A percentile compares a stretch with the other conserved stretches of the same genome.
These are phyloP conservation scores for Ceratobasidium sp. DNA, from an alignment of 1,284 basidiomycete species.

Conservation along the genomic window DNA sequence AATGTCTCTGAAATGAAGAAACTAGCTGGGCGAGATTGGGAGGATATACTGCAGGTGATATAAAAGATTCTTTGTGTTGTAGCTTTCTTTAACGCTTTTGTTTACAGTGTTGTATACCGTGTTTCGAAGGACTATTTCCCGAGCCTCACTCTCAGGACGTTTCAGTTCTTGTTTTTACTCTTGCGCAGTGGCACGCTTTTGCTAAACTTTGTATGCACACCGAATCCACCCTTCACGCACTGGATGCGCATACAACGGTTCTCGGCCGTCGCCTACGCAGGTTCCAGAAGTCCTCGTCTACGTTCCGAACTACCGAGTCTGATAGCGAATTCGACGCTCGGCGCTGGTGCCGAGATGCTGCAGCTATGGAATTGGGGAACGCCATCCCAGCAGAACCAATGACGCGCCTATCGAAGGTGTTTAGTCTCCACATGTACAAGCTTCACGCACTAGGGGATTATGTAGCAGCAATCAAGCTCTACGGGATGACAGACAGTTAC, in stretches of 20 bases:
- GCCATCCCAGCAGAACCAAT: not conserved
- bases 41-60: conserved; percentile 51
- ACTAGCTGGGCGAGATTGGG: conserved; percentile 43
- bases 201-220: conserved; percentile 54
- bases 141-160: conserved; percentile 47
- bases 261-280: conserved; percentile 49
- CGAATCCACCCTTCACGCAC: conserved; percentile 46
- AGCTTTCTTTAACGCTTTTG: not conserved
- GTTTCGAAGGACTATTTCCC: conserved; percentile 51
- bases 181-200: conserved; percentile 50
- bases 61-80: not conserved
- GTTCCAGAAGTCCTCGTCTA: conserved; percentile 48
- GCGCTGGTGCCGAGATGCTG: not conserved
- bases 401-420: not conserved
- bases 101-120: conserved; percentile 50
- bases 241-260: conserved; percentile 45
- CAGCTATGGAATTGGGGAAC: not conserved
- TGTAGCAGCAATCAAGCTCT: conserved; percentile 50
- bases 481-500: conserved; percentile 52
- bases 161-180: conserved; percentile 48
- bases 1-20: conserved; percentile 41
- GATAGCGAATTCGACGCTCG: conserved; percentile 48
- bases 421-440: conserved; percentile 51
- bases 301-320: conserved; percentile 50
- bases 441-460: conserved; percentile 56